Percentiles rank a stretch among this genome's conserved stretches.
Conservation (phyloP, 83 land plant genomes). For the Thuja plicata region DNA sequence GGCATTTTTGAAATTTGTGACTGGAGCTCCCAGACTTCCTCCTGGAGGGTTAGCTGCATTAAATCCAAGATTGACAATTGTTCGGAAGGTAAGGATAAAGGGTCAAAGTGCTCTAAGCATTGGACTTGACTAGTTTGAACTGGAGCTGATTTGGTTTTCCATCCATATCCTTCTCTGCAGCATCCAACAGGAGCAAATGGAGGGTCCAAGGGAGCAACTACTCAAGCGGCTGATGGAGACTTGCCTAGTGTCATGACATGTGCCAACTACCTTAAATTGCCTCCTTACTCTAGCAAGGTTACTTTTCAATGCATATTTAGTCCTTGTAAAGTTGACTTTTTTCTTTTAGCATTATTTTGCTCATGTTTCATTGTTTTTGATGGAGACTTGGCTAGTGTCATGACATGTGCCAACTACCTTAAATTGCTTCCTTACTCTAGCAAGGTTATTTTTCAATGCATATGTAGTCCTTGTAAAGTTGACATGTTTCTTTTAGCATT, state of each 20-base stretch:
- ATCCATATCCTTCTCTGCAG: slow-evolving; percentile 22
- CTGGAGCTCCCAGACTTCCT: slow-evolving; percentile 96
- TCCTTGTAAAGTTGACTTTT: background rate
- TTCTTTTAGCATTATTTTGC: background rate
- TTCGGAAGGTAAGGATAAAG: slow-evolving; percentile 67
- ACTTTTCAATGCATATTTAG: background rate
- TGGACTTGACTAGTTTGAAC: background rate
- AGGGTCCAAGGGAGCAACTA: slow-evolving; percentile 35
- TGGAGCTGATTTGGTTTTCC: background rate
- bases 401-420: slow-evolving; percentile 99
- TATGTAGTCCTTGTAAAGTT: background rate
- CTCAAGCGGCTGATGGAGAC: slow-evolving; percentile 65
- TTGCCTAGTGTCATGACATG: slow-evolving; percentile 99
- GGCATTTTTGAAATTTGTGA: slow-evolving; percentile 92
- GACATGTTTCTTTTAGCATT: background rate
- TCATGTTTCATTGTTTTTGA: no score
- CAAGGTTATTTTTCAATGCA: slow-evolving; percentile 45
- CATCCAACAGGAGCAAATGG: slow-evolving; percentile 47
- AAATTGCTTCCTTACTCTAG: slow-evolving; percentile 94
- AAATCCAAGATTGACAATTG: slow-evolving; percentile 88
- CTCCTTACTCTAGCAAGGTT: slow-evolving; percentile 94
- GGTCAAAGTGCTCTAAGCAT: background rate
- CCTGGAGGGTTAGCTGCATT: slow-evolving; percentile 93
- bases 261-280: slow-evolving; percentile 95
- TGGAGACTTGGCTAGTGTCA: slow-evolving; percentile 89